phyloP scores from a whole-genome alignment of 2,329 filamentous ascomycete species.

The Huntiella abstrusa region DNA sequence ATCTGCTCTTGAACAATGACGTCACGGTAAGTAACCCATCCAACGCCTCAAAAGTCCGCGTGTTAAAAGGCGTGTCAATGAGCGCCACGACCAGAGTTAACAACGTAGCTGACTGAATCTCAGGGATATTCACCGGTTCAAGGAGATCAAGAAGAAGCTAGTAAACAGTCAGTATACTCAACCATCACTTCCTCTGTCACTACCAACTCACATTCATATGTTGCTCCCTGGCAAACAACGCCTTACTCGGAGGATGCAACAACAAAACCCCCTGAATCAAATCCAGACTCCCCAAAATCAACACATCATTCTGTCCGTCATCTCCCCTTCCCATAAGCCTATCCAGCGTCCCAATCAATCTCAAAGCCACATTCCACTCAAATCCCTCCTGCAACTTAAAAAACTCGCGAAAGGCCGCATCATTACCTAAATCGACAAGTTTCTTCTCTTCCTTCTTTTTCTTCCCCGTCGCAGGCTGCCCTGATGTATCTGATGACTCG shows the following conservation, averaged over 20 bases:
- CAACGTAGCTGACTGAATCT: constrained; percentile 77
- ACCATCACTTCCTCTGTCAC: background rate
- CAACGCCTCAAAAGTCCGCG: constrained; percentile 75
- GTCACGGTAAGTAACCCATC: constrained; percentile 86
- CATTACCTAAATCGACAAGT: constrained; percentile 51
- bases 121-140: constrained; percentile 77
- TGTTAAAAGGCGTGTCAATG: constrained; percentile 71
- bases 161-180: constrained; percentile 1
- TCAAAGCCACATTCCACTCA: constrained; percentile 88
- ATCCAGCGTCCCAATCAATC: constrained; percentile 71
- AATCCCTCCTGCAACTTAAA: constrained; percentile 94
- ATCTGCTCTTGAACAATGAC: constrained; percentile 76
- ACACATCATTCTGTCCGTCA: constrained; percentile 66
- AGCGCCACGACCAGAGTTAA: constrained; percentile 79
- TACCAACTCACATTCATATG: constrained; percentile 64
- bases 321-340: constrained; percentile 65
- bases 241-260: constrained; percentile 75
- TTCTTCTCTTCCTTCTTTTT: constrained; percentile 19
- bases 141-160: constrained; percentile 82
- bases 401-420: constrained; percentile 86
- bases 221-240: constrained; percentile 70
- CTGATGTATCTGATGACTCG: constrained; percentile 16
- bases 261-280: constrained; percentile 75
- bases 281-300: constrained; percentile 76
- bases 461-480: constrained; percentile 16